Conservation (phyloP, 257 asterid genomes). For the Osmanthus fragrans region DNA sequence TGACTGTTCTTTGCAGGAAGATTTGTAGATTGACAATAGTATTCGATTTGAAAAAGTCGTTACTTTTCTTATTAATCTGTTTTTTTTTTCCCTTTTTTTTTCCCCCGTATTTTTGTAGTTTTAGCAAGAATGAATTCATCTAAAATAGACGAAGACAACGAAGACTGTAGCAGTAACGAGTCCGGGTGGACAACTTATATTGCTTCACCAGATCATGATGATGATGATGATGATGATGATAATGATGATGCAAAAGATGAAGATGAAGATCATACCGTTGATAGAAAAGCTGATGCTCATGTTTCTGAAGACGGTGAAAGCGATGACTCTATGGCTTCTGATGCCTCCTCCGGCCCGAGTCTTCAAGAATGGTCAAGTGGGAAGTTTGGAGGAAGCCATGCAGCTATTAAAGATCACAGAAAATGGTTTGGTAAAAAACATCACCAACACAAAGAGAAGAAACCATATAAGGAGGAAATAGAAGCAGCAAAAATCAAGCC, state of each 20-base stretch:
- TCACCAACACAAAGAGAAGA: conserved; percentile 26
- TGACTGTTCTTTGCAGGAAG: conserved; percentile 20
- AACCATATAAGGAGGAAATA: conserved; percentile 18
- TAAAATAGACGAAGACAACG: conserved; percentile 30
- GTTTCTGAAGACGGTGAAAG: conserved; percentile 30
- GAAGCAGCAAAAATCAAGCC: conserved; percentile 31
- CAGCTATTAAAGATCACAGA: conserved; percentile 18
- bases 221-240: neutral
- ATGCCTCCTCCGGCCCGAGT: conserved; percentile 55
- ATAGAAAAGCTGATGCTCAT: conserved; percentile 5
- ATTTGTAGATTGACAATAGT: conserved; percentile 2
- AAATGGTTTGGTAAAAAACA: conserved; percentile 25
- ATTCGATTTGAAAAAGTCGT: neutral
- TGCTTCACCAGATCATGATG: conserved; percentile 35
- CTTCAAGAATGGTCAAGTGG: conserved; percentile 25
- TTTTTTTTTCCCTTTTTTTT: neutral
- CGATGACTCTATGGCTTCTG: conserved; percentile 58
- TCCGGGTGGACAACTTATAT: conserved; percentile 57
- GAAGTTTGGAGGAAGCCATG: conserved; percentile 18
- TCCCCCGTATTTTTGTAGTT: neutral
- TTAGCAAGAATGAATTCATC: conserved; percentile 35
- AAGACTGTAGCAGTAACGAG: conserved; percentile 51
- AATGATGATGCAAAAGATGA: conserved; percentile 16
- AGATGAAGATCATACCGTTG: neutral
- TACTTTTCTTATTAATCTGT: neutral